Evolutionary conservation across 305 asterid species (phyloP), one percentile per base, ranked within the genome.

Genomic region (Fraxinus platypoda): DNA sequence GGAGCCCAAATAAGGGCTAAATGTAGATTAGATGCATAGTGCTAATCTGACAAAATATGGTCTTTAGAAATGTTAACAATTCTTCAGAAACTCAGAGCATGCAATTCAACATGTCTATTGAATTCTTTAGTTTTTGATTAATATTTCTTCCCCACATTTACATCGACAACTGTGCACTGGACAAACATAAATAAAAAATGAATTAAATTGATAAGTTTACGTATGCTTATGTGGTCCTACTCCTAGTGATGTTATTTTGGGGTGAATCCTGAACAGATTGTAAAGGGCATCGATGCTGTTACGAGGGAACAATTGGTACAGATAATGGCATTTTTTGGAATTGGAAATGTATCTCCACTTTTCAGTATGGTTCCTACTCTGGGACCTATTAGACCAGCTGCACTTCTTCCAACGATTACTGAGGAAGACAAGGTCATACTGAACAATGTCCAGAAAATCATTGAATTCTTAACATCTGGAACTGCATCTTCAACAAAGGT

Each of bases 221-320:
- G 66, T 41, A n/a, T 49, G 28, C 77, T 41, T 81, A 3, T 66
- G 72, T 13, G 49, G 34, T 78, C 78, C 34, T 23, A 84, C 73
- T 64, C 35, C 7, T 66, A 28, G 23, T 84, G 66, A 81, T 66
- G 64, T 75, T 86, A 21, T 75, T 79, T 83, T 79, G 49, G 41
- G 34, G 71, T 59, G 80, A 71, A 57, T 71, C 80, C 25, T 74
- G 74, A 79, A 85, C 93, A 96, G 99, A 89, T 94, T 79, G 99
- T 96, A 84, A 96, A 96, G 91, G 98, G 97, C 21, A 94, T 96
- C 74, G 99, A 96, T 80, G 99, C 99, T 66, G 80, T 94, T 76
- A 83, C 98, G 34, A 97, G 99, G 91, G 97, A 97, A 83, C 99
- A 94, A 85, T 88, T 97, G 83, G 94, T 93, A 84, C 98, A 91